These are phyloP conservation scores for Solanum hybrid DNA, from an alignment of 305 asterid genomes.

Conservation along the genomic window DNA sequence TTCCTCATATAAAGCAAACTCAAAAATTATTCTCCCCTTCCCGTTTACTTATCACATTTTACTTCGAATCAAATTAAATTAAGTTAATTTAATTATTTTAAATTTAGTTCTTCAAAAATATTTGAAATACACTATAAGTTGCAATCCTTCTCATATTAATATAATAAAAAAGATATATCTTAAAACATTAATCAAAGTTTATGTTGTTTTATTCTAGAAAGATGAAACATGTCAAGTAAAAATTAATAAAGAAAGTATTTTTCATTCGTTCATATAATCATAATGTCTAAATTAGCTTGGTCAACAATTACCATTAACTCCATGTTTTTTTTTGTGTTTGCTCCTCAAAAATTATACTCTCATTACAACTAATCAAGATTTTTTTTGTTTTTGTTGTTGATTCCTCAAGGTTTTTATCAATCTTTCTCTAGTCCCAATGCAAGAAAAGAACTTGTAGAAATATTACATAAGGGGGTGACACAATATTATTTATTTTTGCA, in stretches of 20 bases:
- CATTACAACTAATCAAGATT: conserved; percentile 17
- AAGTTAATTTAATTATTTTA: not conserved
- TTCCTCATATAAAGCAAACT: conserved; percentile 30
- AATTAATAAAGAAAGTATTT: too few species aligned
- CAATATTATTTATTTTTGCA: not conserved
- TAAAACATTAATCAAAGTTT: not conserved
- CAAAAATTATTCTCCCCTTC: not conserved
- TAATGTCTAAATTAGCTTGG: not conserved
- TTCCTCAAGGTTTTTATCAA: conserved; percentile 1
- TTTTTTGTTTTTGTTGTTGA: not conserved
- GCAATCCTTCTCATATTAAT: not conserved
- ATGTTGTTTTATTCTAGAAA: not conserved
- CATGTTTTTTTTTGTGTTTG: not conserved
- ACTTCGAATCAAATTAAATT: not conserved
- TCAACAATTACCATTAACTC: not conserved
- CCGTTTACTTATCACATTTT: not conserved
- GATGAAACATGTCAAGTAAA: not conserved
- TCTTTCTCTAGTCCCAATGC: conserved; percentile 77
- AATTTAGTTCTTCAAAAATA: not conserved
- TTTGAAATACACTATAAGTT: not conserved
- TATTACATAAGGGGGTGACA: conserved; percentile 13
- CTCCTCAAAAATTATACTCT: conserved; percentile 9
- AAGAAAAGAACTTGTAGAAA: conserved; percentile 6
- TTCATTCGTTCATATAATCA: not conserved
- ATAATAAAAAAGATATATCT: not conserved